Percentiles rank a stretch among this genome's conserved stretches.
Evolutionary conservation across 176 grass and related monocot species (phyloP).

Genomic region (Eragrostis nindensis): DNA sequence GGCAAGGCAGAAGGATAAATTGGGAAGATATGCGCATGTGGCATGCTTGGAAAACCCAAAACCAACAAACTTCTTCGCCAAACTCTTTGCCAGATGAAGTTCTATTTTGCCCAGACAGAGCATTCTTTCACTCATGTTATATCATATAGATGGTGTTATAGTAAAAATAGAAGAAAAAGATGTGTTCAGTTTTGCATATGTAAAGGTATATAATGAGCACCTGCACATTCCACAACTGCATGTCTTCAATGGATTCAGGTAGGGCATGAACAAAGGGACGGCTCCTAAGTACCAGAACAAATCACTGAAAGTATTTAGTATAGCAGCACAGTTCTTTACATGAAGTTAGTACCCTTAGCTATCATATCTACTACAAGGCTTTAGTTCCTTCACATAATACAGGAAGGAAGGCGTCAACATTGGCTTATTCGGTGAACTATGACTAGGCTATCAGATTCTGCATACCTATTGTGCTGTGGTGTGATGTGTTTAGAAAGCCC

Average conservation of each 20-base stretch:
- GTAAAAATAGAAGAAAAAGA: too few species aligned
- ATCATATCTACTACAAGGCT: constrained; percentile 43
- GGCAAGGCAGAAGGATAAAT: constrained; percentile 86
- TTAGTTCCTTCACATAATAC: constrained; percentile 15
- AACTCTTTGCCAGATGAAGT: constrained; percentile 72
- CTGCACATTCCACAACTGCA: constrained; percentile 4
- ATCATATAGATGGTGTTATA: constrained; percentile 19
- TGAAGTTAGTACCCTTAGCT: constrained; percentile 26
- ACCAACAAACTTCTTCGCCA: constrained; percentile 74
- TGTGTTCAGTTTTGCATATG: constrained; percentile 19
- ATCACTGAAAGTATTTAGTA: constrained; percentile 8
- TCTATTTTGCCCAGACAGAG: constrained; percentile 9
- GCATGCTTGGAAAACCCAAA: constrained; percentile 78
- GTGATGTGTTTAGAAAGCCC: constrained; percentile 6
- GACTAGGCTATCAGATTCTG: constrained; percentile 25
- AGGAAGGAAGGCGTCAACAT: constrained; percentile 19
- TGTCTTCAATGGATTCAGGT: constrained; percentile 4
- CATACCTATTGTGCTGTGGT: constrained; percentile 39
- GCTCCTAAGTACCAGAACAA: background rate
- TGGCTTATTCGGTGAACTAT: constrained; percentile 19
- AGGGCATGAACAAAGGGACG: background rate
- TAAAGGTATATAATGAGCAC: background rate
- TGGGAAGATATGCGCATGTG: constrained; percentile 86
- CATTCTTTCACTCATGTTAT: constrained; percentile 29
- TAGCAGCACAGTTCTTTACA: constrained; percentile 34